phyloP scores from a whole-genome alignment of 768 basidiomycete species.

The Paxillus ammoniavirescens region DNA sequence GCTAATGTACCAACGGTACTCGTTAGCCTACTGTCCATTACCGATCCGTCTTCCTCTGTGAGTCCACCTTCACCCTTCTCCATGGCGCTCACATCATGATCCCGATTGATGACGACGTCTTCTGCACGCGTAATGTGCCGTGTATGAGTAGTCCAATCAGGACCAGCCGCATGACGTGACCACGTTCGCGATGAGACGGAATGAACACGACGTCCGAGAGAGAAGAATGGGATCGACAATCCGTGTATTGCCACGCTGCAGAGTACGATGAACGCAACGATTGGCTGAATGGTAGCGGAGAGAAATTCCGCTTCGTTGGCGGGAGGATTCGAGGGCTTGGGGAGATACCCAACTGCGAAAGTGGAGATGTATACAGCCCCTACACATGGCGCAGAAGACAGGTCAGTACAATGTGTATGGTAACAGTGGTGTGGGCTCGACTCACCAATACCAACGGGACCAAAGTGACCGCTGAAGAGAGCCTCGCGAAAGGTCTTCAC shows the following conservation, averaged over 20 bases:
- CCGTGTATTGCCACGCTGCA: slow-evolving; percentile 87
- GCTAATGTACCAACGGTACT: slow-evolving; percentile 8
- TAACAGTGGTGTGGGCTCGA: background rate
- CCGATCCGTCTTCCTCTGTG: slow-evolving; percentile 29
- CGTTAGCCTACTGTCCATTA: slow-evolving; percentile 23
- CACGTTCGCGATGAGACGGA: slow-evolving; percentile 76
- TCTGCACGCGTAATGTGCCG: slow-evolving; percentile 67
- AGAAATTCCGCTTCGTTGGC: slow-evolving; percentile 63
- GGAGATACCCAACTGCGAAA: slow-evolving; percentile 64
- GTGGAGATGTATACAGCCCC: slow-evolving; percentile 95
- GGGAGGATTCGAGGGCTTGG: slow-evolving; percentile 43
- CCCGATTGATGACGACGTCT: slow-evolving; percentile 85
- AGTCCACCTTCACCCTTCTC: slow-evolving; percentile 44
- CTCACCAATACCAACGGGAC: slow-evolving; percentile 77
- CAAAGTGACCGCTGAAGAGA: slow-evolving; percentile 93
- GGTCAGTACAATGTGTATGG: slow-evolving; percentile 1
- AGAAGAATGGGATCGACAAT: slow-evolving; percentile 92
- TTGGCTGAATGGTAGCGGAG: slow-evolving; percentile 80
- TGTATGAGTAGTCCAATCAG: slow-evolving; percentile 85
- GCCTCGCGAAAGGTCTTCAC: slow-evolving; percentile 94
- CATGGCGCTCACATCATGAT: slow-evolving; percentile 46
- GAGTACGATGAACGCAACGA: slow-evolving; percentile 93
- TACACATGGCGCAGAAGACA: slow-evolving; percentile 12
- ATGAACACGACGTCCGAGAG: slow-evolving; percentile 89
- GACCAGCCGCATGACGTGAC: slow-evolving; percentile 71